Conservation (phyloP, 495 filamentous ascomycete genomes). For the Jackrogersella multiformis region DNA sequence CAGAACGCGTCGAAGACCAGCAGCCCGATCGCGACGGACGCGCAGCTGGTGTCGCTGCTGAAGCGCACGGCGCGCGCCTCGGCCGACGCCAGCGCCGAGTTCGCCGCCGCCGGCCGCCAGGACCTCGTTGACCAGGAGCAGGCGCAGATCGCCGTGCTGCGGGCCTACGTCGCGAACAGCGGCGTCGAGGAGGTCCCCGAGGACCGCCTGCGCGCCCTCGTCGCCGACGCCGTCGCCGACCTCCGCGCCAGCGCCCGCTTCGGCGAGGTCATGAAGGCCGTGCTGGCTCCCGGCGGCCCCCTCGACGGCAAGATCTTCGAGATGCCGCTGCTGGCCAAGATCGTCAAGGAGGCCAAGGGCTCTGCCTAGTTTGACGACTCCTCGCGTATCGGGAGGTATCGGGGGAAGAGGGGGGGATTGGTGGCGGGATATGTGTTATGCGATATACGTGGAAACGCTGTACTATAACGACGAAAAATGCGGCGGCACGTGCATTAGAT, state of each 20-base stretch:
- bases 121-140: conserved; percentile 67
- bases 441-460: conserved; percentile 4
- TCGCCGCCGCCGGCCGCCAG: conserved; percentile 57
- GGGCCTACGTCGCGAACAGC: conserved; percentile 58
- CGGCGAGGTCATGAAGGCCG: conserved; percentile 51
- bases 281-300: conserved; percentile 48
- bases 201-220: conserved; percentile 51
- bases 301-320: conserved; percentile 53
- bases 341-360: conserved; percentile 45
- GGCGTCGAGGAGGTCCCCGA: conserved; percentile 53
- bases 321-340: conserved; percentile 44
- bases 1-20: conserved; percentile 67
- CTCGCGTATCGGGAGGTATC: no score
- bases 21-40: conserved; percentile 64
- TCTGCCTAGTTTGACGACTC: not conserved
- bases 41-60: conserved; percentile 64
- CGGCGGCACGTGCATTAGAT: conserved; percentile 7
- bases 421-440: not conserved
- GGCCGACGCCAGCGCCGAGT: conserved; percentile 58
- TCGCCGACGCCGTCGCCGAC: conserved; percentile 50
- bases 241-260: conserved; percentile 27
- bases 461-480: conserved; percentile 15
- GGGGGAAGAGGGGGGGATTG: not conserved
- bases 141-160: conserved; percentile 55
- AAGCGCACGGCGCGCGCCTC: conserved; percentile 52